A percentile compares a stretch with the other conserved stretches of the same genome.
phyloP scores from a whole-genome alignment of 192 early-diverging fungal genomes.

The Chytriomyces sp. region DNA sequence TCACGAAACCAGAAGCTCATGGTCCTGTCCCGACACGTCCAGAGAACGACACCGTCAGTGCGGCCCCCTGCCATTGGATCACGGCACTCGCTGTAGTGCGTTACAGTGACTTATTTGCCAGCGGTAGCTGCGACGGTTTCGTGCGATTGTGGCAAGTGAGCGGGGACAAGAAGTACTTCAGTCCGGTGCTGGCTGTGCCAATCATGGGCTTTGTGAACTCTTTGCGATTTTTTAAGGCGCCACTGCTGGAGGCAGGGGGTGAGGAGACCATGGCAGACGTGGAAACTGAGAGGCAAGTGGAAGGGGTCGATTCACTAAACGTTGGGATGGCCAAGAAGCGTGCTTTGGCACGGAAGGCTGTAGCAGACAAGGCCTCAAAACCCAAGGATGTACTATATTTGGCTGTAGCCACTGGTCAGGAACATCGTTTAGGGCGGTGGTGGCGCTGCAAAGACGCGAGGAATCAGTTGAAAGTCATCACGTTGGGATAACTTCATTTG shows the following conservation, averaged over 20 bases:
- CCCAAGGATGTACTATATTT: slow-evolving; percentile 51
- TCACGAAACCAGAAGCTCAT: slow-evolving; percentile 74
- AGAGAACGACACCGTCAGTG: slow-evolving; percentile 5
- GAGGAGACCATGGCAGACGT: neutral
- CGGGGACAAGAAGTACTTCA: slow-evolving; percentile 65
- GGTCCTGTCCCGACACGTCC: slow-evolving; percentile 44
- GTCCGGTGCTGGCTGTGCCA: slow-evolving; percentile 61
- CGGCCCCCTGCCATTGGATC: slow-evolving; percentile 71
- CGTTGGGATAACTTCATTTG: slow-evolving; percentile 67
- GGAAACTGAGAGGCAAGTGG: neutral
- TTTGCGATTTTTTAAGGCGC: slow-evolving; percentile 55
- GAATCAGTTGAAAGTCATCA: slow-evolving; percentile 75
- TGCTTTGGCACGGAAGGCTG: slow-evolving; percentile 12
- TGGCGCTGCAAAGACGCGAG: slow-evolving; percentile 72
- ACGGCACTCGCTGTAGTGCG: slow-evolving; percentile 79
- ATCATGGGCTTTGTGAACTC: slow-evolving; percentile 64
- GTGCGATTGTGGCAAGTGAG: slow-evolving; percentile 86
- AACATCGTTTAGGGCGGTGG: slow-evolving; percentile 92
- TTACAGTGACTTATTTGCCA: slow-evolving; percentile 89
- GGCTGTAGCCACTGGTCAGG: slow-evolving; percentile 80
- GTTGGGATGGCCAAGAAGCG: slow-evolving; percentile 2
- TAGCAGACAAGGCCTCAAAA: neutral
- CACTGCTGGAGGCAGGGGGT: slow-evolving; percentile 6
- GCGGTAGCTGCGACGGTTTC: slow-evolving; percentile 84
- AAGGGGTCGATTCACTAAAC: neutral